These are phyloP conservation scores for Ogataea trehalophila DNA, from an alignment of 805 yeast species.

Conservation along the genomic window DNA sequence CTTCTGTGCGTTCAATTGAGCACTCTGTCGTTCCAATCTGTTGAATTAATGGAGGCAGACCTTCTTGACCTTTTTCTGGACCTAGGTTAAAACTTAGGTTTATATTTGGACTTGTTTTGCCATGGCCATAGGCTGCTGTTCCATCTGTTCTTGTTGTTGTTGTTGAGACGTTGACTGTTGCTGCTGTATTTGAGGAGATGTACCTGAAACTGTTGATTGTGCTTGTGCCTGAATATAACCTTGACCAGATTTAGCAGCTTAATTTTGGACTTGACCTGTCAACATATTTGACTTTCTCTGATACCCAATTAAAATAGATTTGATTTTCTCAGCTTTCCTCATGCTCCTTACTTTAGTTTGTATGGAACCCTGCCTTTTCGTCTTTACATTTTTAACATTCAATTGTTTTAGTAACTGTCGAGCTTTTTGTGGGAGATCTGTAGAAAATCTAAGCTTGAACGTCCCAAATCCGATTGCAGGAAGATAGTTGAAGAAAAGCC, in stretches of 20 bases:
- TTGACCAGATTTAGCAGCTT: conserved; percentile 5
- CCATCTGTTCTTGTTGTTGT: conserved; percentile 8
- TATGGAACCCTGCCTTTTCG: conserved; percentile 52
- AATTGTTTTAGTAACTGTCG: conserved; percentile 57
- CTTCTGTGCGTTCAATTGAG: conserved; percentile 13
- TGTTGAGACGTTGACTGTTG: conserved; percentile 24
- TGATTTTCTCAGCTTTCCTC: conserved; percentile 59
- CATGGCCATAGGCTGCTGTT: conserved; percentile 6
- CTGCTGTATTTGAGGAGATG: conserved; percentile 7
- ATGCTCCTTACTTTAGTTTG: conserved; percentile 60
- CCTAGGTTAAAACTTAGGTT: conserved; percentile 20
- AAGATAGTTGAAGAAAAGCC: too few species aligned
- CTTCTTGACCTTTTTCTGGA: conserved; percentile 9
- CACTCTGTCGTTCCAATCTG: conserved; percentile 3
- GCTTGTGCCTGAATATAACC: conserved; percentile 13
- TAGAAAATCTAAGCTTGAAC: too few species aligned
- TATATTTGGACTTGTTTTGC: conserved; percentile 25
- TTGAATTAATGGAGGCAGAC: conserved; percentile 5
- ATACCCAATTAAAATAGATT: conserved; percentile 49
- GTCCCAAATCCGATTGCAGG: too few species aligned
- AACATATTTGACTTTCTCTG: conserved; percentile 24
- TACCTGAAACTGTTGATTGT: conserved; percentile 11
- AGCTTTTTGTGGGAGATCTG: conserved; percentile 46
- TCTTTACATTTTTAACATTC: conserved; percentile 52
- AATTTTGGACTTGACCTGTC: conserved; percentile 17